phyloP scores from a whole-genome alignment of 257 asterid species.

The Thymus mandschuricus region DNA sequence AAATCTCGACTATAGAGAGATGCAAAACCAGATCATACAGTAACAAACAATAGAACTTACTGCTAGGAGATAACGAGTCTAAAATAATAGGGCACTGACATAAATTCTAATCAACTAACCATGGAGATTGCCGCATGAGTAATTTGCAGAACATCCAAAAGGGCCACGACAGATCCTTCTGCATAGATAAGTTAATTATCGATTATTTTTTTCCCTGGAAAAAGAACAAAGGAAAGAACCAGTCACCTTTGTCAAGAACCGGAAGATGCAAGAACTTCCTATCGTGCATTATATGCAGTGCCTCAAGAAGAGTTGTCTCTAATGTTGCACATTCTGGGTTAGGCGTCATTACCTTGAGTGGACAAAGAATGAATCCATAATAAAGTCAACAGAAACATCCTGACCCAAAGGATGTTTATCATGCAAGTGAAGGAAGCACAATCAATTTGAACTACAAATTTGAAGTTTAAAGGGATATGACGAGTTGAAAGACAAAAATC shows the following conservation, averaged over 20 bases:
- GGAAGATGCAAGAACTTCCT: slow-evolving; percentile 90
- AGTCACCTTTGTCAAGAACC: slow-evolving; percentile 78
- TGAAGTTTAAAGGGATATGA: not conserved
- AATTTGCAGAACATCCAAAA: slow-evolving; percentile 89
- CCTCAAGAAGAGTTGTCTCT: slow-evolving; percentile 88
- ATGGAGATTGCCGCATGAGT: slow-evolving; percentile 88
- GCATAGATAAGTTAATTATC: slow-evolving; percentile 36
- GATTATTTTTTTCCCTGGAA: not conserved
- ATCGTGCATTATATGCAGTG: slow-evolving; percentile 93
- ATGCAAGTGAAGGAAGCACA: slow-evolving; percentile 18
- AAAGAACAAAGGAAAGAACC: slow-evolving; percentile 28
- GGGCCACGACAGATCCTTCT: slow-evolving; percentile 78
- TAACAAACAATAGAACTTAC: not conserved
- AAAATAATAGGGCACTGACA: slow-evolving; percentile 10
- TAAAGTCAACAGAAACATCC: slow-evolving; percentile 30
- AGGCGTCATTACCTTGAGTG: slow-evolving; percentile 82
- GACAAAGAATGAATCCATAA: slow-evolving; percentile 26
- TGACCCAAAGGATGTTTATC: slow-evolving; percentile 12
- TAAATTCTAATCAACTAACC: slow-evolving; percentile 47
- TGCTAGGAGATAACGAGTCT: slow-evolving; percentile 1
- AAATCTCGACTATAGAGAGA: not conserved
- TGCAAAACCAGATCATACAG: slow-evolving; percentile 8
- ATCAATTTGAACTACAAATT: slow-evolving; percentile 15
- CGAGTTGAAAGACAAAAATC: slow-evolving; percentile 4
- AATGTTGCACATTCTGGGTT: slow-evolving; percentile 83